phyloP scores from a whole-genome alignment of 129 eudicot species.

The Glebionis coronaria region DNA sequence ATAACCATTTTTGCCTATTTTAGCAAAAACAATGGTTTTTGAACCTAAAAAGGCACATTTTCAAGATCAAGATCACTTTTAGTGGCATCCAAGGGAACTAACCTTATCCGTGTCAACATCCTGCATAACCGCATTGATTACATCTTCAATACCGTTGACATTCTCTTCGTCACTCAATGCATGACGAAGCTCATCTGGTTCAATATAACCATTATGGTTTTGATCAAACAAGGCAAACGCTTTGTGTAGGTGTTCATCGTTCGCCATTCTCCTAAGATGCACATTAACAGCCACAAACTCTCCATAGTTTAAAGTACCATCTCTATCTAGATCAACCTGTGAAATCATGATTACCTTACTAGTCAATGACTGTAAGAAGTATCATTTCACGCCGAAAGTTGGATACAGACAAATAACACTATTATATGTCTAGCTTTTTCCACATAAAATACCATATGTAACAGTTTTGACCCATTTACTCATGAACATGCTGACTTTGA shows the following conservation, averaged over 20 bases:
- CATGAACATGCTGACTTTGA: not conserved
- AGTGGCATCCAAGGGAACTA: slow-evolving; percentile 10
- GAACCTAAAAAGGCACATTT: too few species aligned
- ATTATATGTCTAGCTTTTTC: too few species aligned
- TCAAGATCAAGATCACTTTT: too few species aligned
- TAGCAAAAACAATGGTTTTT: too few species aligned
- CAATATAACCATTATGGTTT: slow-evolving; percentile 67
- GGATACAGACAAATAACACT: not conserved
- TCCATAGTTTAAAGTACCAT: slow-evolving; percentile 57
- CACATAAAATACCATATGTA: too few species aligned
- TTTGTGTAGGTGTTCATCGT: slow-evolving; percentile 80
- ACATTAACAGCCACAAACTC: slow-evolving; percentile 72
- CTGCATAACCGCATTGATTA: slow-evolving; percentile 62
- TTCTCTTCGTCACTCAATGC: slow-evolving; percentile 69
- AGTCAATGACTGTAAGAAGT: not conserved
- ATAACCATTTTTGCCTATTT: too few species aligned
- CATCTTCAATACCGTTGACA: slow-evolving; percentile 47
- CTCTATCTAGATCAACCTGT: slow-evolving; percentile 76
- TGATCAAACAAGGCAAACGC: slow-evolving; percentile 70
- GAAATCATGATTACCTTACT: slow-evolving; percentile 10
- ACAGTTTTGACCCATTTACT: not conserved
- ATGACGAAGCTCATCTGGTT: slow-evolving; percentile 61
- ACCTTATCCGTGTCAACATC: slow-evolving; percentile 90
- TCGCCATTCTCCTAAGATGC: slow-evolving; percentile 71
- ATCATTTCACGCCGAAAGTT: not conserved